Conservation (phyloP, 2,329 filamentous ascomycete genomes). For the Neophaeococcomyces aloes region DNA sequence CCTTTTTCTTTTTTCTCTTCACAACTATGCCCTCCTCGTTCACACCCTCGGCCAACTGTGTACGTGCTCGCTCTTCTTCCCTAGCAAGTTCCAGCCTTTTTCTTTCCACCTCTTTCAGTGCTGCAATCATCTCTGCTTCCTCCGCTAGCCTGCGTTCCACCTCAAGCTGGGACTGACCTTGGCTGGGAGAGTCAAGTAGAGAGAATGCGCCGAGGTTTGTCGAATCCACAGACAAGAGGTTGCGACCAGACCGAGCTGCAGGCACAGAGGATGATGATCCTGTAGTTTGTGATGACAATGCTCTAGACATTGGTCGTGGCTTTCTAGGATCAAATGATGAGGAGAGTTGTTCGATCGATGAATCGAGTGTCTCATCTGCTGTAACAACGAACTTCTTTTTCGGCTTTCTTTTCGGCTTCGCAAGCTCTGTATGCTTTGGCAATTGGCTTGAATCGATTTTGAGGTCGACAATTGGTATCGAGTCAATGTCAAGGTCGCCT, state of each 20-base stretch:
- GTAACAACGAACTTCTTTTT: constrained; percentile 57
- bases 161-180: constrained; percentile 23
- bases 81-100: constrained; percentile 71
- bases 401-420: constrained; percentile 26
- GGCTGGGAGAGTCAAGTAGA: constrained; percentile 45
- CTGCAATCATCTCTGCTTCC: constrained; percentile 78
- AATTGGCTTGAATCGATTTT: constrained; percentile 53
- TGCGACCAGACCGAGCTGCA: constrained; percentile 42
- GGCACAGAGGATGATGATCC: constrained; percentile 11
- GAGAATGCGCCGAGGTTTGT: constrained; percentile 65
- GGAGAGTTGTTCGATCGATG: constrained; percentile 32
- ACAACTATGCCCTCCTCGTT: constrained; percentile 37
- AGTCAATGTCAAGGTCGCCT: constrained; percentile 79
- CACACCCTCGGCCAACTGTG: constrained; percentile 37
- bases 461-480: constrained; percentile 91
- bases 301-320: constrained; percentile 32
- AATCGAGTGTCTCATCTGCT: constrained; percentile 60
- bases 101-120: constrained; percentile 79
- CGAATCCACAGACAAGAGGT: constrained; percentile 74
- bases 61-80: constrained; percentile 32
- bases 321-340: constrained; percentile 1
- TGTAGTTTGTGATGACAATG: constrained; percentile 11
- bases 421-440: constrained; percentile 7
- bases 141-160: constrained; percentile 60
- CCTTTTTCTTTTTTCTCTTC: constrained; percentile 54